Conservation (phyloP, 176 grass and related monocot genomes). For the Thalia dealbata region DNA sequence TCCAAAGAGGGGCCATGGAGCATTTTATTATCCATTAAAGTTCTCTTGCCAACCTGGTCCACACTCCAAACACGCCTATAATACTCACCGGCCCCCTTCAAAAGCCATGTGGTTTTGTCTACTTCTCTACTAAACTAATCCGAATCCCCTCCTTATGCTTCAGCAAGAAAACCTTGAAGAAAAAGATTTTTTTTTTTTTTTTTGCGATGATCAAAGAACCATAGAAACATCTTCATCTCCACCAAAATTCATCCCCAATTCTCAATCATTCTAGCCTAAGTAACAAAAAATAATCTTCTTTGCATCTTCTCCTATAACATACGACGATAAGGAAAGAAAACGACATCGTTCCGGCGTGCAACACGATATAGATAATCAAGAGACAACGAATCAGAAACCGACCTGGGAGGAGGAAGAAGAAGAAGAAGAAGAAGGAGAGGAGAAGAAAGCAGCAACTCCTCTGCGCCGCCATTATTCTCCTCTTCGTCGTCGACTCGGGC, state of each 20-base stretch:
- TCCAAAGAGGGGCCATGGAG: not conserved
- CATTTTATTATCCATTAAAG: not conserved
- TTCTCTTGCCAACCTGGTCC: constrained; percentile 1
- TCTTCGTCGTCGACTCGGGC: not conserved
- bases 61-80: not conserved
- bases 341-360: not conserved
- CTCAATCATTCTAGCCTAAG: too few species aligned
- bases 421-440: constrained; percentile 3
- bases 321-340: not conserved
- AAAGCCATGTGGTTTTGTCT: constrained; percentile 12
- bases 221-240: not conserved
- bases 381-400: not conserved
- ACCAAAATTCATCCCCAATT: constrained; percentile 1
- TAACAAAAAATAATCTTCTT: too few species aligned
- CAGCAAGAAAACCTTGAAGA: not conserved
- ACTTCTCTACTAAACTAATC: not conserved
- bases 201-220: not conserved
- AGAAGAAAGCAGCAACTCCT: constrained; percentile 8
- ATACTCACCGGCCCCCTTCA: not conserved
- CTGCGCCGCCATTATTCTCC: constrained; percentile 7
- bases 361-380: not conserved
- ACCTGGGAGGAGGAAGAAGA: constrained; percentile 30
- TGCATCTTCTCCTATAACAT: not conserved
- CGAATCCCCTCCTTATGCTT: not conserved
- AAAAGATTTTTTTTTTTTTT: not conserved